Percentiles rank a stretch among this genome's conserved stretches.
These are phyloP conservation scores for Solidago caesia DNA, from an alignment of 129 eudicot species.

Conservation along the genomic window DNA sequence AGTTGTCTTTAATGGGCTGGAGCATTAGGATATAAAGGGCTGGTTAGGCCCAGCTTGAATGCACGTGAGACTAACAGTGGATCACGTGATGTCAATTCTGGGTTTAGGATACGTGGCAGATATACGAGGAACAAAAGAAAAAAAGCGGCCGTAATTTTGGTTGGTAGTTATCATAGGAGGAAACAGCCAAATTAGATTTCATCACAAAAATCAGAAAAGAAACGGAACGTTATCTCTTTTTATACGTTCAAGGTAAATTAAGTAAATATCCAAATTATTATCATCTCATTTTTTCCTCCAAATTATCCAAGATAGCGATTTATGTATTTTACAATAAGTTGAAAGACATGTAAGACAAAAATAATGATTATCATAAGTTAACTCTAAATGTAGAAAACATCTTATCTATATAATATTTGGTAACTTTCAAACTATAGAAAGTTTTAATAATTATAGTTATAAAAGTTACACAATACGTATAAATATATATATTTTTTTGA, in stretches of 20 bases:
- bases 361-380: too few relatives aligned
- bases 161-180: not conserved
- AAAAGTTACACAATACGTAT: not conserved
- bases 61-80: not conserved
- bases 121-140: slow-evolving; percentile 5
- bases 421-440: too few relatives aligned
- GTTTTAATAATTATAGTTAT: too few relatives aligned
- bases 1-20: too few relatives aligned
- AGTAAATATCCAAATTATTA: too few relatives aligned
- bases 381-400: not conserved
- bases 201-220: not conserved
- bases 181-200: slow-evolving; percentile 22
- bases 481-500: too few relatives aligned
- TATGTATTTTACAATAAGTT: not conserved
- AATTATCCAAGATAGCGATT: not conserved
- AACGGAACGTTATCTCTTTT: slow-evolving; percentile 23
- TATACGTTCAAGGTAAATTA: slow-evolving; percentile 4
- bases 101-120: not conserved
- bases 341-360: not conserved
- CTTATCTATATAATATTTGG: not conserved
- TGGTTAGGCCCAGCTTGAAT: not conserved
- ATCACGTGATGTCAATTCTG: not conserved
- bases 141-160: slow-evolving; percentile 3
- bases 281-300: not conserved
- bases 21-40: not conserved